Evolutionary conservation across 306 rosid species (phyloP).

Genomic region (Lablab purpureus): DNA sequence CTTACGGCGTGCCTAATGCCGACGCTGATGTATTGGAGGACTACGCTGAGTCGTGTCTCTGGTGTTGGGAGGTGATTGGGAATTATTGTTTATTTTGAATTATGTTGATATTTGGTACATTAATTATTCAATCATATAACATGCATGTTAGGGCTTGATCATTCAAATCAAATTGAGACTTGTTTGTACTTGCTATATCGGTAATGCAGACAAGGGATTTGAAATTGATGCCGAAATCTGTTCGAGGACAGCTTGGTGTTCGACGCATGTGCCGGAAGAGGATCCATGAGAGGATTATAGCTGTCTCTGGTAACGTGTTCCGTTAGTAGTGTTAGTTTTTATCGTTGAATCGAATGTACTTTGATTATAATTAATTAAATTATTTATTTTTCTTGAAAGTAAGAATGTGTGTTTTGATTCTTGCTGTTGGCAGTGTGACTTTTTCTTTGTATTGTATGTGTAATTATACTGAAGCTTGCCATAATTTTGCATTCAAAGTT

Average conservation of each 20-base stretch:
- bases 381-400: background rate
- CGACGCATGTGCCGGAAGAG: conserved; percentile 81
- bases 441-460: background rate
- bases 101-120: background rate
- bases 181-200: conserved; percentile 25
- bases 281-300: conserved; percentile 84
- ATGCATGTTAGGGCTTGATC: background rate
- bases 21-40: conserved; percentile 95
- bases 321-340: conserved; percentile 28
- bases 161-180: background rate
- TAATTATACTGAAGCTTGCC: background rate
- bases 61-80: conserved; percentile 96
- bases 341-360: background rate
- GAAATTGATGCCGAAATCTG: conserved; percentile 74
- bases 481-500: background rate
- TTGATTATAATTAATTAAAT: background rate
- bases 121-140: background rate
- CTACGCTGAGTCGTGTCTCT: conserved; percentile 70
- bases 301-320: conserved; percentile 74
- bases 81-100: background rate
- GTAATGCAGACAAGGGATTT: conserved; percentile 77
- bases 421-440: background rate
- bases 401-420: background rate
- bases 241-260: conserved; percentile 63
- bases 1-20: conserved; percentile 77